Evolutionary conservation across 345 rosid genomes (phyloP).

Genomic region (Eucalyptus pauciflora): DNA sequence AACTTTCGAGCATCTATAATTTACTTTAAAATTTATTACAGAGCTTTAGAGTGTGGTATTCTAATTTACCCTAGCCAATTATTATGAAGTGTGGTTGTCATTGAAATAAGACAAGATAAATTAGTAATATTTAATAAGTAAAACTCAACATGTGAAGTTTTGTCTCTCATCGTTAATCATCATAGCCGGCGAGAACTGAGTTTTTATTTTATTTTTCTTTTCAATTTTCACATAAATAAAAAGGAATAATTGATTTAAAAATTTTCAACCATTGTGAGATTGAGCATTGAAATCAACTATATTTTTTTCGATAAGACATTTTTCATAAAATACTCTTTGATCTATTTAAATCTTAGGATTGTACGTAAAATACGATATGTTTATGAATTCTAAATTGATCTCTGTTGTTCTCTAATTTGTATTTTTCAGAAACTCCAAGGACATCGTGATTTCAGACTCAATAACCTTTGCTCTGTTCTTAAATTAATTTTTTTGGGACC

Average conservation of each 20-base stretch:
- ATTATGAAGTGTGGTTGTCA: neutral
- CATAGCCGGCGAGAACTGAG: rapidly evolving
- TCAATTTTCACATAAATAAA: neutral
- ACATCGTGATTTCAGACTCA: neutral
- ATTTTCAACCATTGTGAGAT: rapidly evolving
- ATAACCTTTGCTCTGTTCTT: neutral
- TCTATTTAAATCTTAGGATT: neutral
- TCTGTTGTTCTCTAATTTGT: neutral
- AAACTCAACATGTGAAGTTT: rapidly evolving
- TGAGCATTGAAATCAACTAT: neutral
- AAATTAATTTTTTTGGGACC: neutral
- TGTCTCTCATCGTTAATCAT: neutral
- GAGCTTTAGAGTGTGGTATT: neutral
- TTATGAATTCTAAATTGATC: neutral
- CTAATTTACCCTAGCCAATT: neutral
- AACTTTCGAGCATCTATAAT: neutral
- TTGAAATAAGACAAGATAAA: neutral
- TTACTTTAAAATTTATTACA: neutral
- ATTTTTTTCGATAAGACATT: neutral
- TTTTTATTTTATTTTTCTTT: too few species aligned
- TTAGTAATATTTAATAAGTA: too few species aligned
- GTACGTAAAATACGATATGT: neutral
- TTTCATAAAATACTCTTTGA: too few species aligned
- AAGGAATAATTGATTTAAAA: too few species aligned
- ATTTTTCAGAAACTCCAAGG: neutral